Evolutionary conservation across 352 stramenopile species (phyloP).

Genomic region (Phytopythium aichiense): DNA sequence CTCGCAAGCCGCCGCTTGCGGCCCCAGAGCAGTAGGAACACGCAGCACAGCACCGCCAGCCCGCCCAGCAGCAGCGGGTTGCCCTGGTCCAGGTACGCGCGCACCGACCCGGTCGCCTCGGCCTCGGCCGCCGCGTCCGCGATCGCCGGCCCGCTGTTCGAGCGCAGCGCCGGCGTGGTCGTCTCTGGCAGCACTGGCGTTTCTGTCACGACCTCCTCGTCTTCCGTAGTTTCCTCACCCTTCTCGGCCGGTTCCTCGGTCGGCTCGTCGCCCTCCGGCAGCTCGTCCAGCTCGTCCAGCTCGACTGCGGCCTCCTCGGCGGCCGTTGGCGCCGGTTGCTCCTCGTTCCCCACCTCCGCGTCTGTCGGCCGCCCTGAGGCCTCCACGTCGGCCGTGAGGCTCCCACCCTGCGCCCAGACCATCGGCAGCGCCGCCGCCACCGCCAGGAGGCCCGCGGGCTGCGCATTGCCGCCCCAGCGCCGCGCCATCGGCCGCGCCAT

Average conservation of each 20-base stretch:
- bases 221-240: background rate
- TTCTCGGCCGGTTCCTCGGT: background rate
- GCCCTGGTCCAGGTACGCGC: conserved; percentile 30
- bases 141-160: conserved; percentile 13
- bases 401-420: background rate
- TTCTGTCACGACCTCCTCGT: background rate
- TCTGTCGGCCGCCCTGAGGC: background rate
- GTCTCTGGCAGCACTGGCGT: conserved; percentile 9
- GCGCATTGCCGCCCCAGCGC: background rate
- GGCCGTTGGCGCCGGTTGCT: background rate
- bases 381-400: background rate
- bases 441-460: background rate
- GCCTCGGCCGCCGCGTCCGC: conserved; percentile 18
- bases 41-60: conserved; percentile 41
- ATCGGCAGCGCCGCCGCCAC: background rate
- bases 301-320: background rate
- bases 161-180: conserved; percentile 32
- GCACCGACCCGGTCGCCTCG: conserved; percentile 6
- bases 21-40: conserved; percentile 52
- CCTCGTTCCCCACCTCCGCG: background rate
- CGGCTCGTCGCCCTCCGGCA: background rate
- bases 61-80: conserved; percentile 42
- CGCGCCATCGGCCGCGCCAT: background rate
- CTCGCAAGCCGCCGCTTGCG: conserved; percentile 34
- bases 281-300: conserved; percentile 5